These are phyloP conservation scores for Dictyostelium citrinum DNA, from an alignment of 78 protist species.

Conservation along the genomic window DNA sequence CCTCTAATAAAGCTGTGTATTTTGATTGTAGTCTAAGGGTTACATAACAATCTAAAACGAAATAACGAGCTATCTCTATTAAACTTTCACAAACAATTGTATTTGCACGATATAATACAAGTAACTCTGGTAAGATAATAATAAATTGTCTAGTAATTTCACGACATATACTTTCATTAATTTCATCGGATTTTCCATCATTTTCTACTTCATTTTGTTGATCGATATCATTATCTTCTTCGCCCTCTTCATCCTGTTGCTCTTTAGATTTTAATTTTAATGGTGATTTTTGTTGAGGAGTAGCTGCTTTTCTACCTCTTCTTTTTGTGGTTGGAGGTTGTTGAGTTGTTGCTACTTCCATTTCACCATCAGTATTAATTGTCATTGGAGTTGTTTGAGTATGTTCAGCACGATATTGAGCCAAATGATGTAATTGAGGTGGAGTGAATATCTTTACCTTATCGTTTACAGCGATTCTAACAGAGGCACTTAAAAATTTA, in stretches of 20 bases:
- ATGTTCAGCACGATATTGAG: not conserved
- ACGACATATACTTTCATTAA: not conserved
- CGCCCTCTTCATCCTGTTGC: not conserved
- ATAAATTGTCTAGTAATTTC: conserved; percentile 9
- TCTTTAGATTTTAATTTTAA: too few relatives aligned
- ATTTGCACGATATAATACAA: not conserved
- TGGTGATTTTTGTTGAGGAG: not conserved
- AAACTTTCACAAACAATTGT: not conserved
- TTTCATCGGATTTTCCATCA: not conserved
- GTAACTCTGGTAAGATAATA: not conserved
- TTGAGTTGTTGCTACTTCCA: not conserved
- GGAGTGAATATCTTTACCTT: not conserved
- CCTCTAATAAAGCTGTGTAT: conserved; percentile 1
- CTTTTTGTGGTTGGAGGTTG: not conserved
- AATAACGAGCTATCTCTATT: conserved; percentile 31
- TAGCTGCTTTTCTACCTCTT: not conserved
- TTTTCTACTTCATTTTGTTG: not conserved
- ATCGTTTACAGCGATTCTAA: conserved; percentile 22
- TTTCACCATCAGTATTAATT: not conserved
- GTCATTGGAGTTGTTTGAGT: not conserved
- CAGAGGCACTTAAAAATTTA: conserved; percentile 14
- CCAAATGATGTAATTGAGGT: not conserved
- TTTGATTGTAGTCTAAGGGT: conserved; percentile 22
- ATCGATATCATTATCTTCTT: not conserved
- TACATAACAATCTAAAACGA: conserved; percentile 18